Conservation (phyloP, 2,329 filamentous ascomycete genomes). For the Blastomyces percursus region DNA sequence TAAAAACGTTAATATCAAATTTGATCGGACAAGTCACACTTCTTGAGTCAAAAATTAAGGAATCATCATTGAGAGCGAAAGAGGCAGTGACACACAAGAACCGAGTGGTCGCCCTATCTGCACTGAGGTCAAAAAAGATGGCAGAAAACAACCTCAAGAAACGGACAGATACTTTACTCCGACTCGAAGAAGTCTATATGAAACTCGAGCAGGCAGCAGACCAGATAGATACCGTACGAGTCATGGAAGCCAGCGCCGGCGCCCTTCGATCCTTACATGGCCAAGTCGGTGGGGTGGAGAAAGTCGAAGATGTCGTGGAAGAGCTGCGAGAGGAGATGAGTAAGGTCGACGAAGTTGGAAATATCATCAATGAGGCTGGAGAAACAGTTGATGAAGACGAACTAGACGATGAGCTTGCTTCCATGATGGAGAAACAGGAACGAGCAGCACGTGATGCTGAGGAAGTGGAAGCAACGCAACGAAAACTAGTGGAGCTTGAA, state of each 20-base stretch:
- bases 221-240: conserved; percentile 69
- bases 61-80: conserved; percentile 45
- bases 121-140: conserved; percentile 71
- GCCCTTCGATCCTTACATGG: conserved; percentile 64
- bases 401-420: conserved; percentile 77
- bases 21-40: conserved; percentile 57
- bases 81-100: conserved; percentile 63
- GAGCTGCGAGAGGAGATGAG: conserved; percentile 67
- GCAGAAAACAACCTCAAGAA: conserved; percentile 62
- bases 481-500: conserved; percentile 40
- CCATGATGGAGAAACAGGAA: conserved; percentile 58
- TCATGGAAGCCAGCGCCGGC: conserved; percentile 67
- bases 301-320: conserved; percentile 65
- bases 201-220: conserved; percentile 77
- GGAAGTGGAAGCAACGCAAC: conserved; percentile 40
- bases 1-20: conserved; percentile 60
- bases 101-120: conserved; percentile 60
- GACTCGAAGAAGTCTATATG: conserved; percentile 73
- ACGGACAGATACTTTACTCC: conserved; percentile 60
- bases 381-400: conserved; percentile 62
- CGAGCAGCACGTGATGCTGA: conserved; percentile 38
- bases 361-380: conserved; percentile 57
- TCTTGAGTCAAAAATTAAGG: conserved; percentile 45
- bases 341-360: conserved; percentile 70
- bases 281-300: conserved; percentile 64